Percentiles rank a stretch among this genome's conserved stretches.
Conservation (phyloP, 257 asterid genomes). For the Oldenlandia corymbosa region DNA sequence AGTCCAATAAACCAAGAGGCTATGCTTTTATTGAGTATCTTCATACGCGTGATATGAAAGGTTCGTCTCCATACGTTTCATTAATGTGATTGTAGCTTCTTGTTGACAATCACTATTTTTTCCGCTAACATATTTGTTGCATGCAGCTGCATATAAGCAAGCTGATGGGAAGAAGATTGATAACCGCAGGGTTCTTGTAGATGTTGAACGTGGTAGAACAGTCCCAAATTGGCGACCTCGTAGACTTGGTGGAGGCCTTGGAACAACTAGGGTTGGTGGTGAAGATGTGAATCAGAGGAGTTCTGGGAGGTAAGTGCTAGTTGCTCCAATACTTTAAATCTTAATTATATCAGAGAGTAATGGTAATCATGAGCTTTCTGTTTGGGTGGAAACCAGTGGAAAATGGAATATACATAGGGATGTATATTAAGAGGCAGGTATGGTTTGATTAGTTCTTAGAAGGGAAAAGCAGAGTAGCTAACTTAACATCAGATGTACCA, state of each 20-base stretch:
- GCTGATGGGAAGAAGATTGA: constrained; percentile 98
- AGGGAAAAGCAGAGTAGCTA: background rate
- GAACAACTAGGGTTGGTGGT: constrained; percentile 87
- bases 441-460: background rate
- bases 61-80: constrained; percentile 27
- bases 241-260: constrained; percentile 98
- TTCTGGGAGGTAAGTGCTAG: constrained; percentile 48
- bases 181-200: constrained; percentile 92
- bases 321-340: background rate
- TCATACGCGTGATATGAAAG: constrained; percentile 95
- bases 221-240: constrained; percentile 99
- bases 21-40: constrained; percentile 88
- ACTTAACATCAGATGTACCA: background rate
- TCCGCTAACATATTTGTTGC: background rate
- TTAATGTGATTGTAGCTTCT: no score
- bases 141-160: constrained; percentile 94
- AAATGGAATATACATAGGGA: no score
- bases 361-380: background rate
- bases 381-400: background rate
- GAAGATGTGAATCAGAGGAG: constrained; percentile 62
- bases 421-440: background rate
- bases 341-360: background rate
- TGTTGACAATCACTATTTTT: background rate
- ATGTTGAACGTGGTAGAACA: constrained; percentile 99
- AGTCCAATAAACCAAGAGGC: constrained; percentile 82